These are phyloP conservation scores for Fusarium sp. DNA, from an alignment of 2,329 filamentous ascomycete genomes.

Conservation along the genomic window DNA sequence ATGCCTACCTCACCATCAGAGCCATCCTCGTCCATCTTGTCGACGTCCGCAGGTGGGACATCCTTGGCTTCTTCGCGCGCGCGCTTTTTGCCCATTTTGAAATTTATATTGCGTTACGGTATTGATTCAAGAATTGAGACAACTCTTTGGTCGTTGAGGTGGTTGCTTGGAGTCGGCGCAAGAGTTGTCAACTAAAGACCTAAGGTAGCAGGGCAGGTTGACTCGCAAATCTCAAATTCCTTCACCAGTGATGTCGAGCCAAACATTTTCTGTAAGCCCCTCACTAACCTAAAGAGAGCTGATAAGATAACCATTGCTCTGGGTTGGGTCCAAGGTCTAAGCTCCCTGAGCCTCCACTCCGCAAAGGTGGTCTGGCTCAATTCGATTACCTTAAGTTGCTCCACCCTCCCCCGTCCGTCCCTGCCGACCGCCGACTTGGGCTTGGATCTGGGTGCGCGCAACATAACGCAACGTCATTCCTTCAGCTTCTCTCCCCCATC, in stretches of 20 bases:
- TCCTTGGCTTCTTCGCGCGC: slow-evolving; percentile 61
- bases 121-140: not conserved
- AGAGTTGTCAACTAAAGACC: not conserved
- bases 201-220: not conserved
- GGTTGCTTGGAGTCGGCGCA: not conserved
- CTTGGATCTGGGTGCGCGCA: slow-evolving; percentile 34
- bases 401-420: slow-evolving; percentile 34
- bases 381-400: slow-evolving; percentile 13
- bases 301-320: slow-evolving; percentile 44
- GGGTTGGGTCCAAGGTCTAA: slow-evolving; percentile 19
- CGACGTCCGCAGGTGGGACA: slow-evolving; percentile 52
- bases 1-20: slow-evolving; percentile 64
- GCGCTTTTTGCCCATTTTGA: slow-evolving; percentile 62
- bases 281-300: slow-evolving; percentile 50
- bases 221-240: slow-evolving; percentile 26
- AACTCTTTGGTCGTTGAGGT: not conserved
- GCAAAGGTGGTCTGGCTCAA: slow-evolving; percentile 12
- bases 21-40: slow-evolving; percentile 64
- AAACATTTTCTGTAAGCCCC: slow-evolving; percentile 55
- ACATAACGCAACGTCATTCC: slow-evolving; percentile 44
- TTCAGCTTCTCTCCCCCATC: slow-evolving; percentile 31
- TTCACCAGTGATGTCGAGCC: slow-evolving; percentile 32
- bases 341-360: slow-evolving; percentile 11
- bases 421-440: slow-evolving; percentile 36
- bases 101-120: not conserved